Percentiles rank a stretch among this genome's conserved stretches.
Conservation (phyloP, 2,329 filamentous ascomycete genomes). For the Hansfordia pulvinata region DNA sequence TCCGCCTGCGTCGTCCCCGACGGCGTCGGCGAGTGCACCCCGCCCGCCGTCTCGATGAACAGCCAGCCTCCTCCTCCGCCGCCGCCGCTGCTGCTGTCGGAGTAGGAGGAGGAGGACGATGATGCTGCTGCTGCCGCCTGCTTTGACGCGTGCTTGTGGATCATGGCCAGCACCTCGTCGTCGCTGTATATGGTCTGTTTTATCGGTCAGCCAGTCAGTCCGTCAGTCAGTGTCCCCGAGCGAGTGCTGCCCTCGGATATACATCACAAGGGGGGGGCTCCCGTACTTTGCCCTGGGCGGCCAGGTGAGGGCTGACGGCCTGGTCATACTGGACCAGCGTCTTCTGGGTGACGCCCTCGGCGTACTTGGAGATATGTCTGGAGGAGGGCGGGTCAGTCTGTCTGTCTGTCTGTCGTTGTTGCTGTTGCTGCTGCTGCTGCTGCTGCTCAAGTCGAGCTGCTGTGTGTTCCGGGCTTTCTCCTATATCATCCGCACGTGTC, state of each 20-base stretch:
- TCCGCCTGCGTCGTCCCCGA: slow-evolving; percentile 68
- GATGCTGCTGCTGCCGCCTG: too few relatives aligned
- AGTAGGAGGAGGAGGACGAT: too few relatives aligned
- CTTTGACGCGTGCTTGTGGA: slow-evolving; percentile 29
- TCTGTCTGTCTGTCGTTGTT: too few relatives aligned
- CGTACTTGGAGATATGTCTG: slow-evolving; percentile 51
- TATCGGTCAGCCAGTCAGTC: too few relatives aligned
- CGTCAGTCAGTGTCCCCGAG: slow-evolving; percentile 3
- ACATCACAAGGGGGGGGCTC: not conserved
- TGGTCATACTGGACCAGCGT: slow-evolving; percentile 61
- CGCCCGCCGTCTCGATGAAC: slow-evolving; percentile 70
- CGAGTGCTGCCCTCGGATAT: not conserved
- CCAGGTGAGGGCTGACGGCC: slow-evolving; percentile 67
- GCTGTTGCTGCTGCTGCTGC: too few relatives aligned
- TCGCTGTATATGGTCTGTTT: slow-evolving; percentile 36
- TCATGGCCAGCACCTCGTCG: slow-evolving; percentile 30
- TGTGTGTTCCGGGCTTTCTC: too few relatives aligned
- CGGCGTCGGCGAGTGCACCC: slow-evolving; percentile 66
- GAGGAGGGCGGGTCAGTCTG: too few relatives aligned
- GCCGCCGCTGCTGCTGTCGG: too few relatives aligned
- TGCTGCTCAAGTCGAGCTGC: too few relatives aligned
- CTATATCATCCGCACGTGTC: too few relatives aligned
- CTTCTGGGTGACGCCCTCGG: slow-evolving; percentile 29
- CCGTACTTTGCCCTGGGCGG: slow-evolving; percentile 37
- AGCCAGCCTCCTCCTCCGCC: too few relatives aligned